These are phyloP conservation scores for Saccharomycopsis hybrid DNA, from an alignment of 1,139 yeast genomes.

Conservation along the genomic window DNA sequence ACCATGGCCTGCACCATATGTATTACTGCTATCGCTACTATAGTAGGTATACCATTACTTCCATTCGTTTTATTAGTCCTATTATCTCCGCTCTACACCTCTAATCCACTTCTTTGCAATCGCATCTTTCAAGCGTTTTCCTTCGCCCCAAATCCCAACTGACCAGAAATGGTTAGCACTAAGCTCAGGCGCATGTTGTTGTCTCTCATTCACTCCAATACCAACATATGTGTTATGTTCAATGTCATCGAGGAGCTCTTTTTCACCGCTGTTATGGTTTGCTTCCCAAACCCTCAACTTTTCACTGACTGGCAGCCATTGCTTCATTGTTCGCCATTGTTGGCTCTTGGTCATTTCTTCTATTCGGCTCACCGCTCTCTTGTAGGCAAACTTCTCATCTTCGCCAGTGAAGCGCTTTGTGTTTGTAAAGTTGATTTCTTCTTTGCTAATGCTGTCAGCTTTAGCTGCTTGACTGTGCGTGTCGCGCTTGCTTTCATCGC, in stretches of 20 bases:
- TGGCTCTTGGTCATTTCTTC: constrained; percentile 59
- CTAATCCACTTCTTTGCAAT: constrained; percentile 47
- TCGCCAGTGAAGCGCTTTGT: constrained; percentile 64
- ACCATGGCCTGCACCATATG: too few relatives aligned
- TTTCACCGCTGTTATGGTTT: constrained; percentile 11
- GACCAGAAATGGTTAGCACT: constrained; percentile 56
- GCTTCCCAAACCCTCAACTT: constrained; percentile 59
- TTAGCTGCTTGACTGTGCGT: too few relatives aligned
- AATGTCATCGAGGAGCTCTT: neutral
- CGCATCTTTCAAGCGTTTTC: constrained; percentile 42
- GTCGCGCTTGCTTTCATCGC: too few relatives aligned
- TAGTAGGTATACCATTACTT: too few relatives aligned
- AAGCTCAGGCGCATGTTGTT: constrained; percentile 42
- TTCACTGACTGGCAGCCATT: constrained; percentile 52
- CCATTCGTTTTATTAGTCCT: too few relatives aligned
- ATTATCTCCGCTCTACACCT: too few relatives aligned
- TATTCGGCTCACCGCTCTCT: constrained; percentile 63
- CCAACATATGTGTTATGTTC: too few relatives aligned
- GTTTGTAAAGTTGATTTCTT: constrained; percentile 38
- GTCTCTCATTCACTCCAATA: constrained; percentile 8
- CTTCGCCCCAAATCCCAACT: constrained; percentile 56
- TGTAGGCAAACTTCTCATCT: constrained; percentile 70
- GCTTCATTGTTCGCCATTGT: constrained; percentile 40
- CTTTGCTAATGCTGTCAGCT: constrained; percentile 15
- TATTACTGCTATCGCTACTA: too few relatives aligned